These are phyloP conservation scores for Tolypocladium cylindrosporum DNA, from an alignment of 2,329 filamentous ascomycete species.

Conservation along the genomic window DNA sequence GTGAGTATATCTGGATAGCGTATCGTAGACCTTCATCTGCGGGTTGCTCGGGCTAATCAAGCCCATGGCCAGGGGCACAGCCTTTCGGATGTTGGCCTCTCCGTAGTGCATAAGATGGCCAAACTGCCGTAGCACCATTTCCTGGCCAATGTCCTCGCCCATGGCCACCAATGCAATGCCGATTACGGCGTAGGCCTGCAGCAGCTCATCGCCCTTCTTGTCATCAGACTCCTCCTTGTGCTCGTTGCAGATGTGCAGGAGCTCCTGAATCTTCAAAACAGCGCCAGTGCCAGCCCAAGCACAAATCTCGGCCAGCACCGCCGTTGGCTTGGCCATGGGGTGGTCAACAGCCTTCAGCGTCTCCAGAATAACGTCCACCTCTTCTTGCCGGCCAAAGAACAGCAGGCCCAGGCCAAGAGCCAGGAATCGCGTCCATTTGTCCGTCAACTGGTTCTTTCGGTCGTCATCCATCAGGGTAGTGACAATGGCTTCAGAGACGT, in stretches of 20 bases:
- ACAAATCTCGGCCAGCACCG: conserved; percentile 89
- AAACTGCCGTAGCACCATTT: conserved; percentile 97
- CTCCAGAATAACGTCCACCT: conserved; percentile 96
- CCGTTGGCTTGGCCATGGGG: conserved; percentile 92
- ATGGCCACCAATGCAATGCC: conserved; percentile 91
- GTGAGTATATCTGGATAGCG: conserved; percentile 91
- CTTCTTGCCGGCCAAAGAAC: conserved; percentile 94
- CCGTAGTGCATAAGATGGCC: conserved; percentile 99
- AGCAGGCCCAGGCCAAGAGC: conserved; percentile 85
- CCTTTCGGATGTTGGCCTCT: conserved; percentile 91
- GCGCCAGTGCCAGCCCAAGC: conserved; percentile 97
- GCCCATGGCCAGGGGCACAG: conserved; percentile 92
- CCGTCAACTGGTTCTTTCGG: conserved; percentile 78
- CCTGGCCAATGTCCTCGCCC: conserved; percentile 96
- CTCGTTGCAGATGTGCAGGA: conserved; percentile 96
- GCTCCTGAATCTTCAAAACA: conserved; percentile 92
- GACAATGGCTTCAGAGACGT: conserved; percentile 86
- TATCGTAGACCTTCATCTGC: conserved; percentile 99
- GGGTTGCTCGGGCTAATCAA: conserved; percentile 95
- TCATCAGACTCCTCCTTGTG: conserved; percentile 91
- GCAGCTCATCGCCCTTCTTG: conserved; percentile 88
- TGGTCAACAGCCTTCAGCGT: conserved; percentile 95
- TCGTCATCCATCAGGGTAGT: conserved; percentile 92
- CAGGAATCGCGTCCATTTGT: conserved; percentile 98
- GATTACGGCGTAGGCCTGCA: conserved; percentile 92